Conservation (phyloP, 73 alveolate genomes). For the Stentor roeselii region DNA sequence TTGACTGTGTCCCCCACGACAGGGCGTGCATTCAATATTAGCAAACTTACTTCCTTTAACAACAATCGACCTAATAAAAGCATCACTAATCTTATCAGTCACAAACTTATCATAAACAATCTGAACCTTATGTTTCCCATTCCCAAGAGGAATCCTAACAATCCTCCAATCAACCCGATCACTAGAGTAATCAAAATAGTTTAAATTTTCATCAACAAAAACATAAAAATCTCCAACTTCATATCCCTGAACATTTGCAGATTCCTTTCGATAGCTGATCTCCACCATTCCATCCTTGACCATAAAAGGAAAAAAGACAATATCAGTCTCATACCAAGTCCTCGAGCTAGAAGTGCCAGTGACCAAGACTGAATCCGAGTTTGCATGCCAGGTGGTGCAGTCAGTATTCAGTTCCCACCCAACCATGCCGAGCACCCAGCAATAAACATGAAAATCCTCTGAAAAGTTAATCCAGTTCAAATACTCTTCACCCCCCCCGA, state of each 20-base stretch:
- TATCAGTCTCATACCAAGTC: not conserved
- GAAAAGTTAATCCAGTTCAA: not conserved
- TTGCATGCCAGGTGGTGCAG: not conserved
- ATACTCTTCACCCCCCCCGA: not conserved
- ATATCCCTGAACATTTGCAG: not conserved
- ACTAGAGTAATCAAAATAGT: not conserved
- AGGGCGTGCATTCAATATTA: not conserved
- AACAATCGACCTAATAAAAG: not conserved
- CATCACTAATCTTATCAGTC: not conserved
- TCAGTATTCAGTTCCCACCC: not conserved
- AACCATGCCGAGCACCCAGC: not conserved
- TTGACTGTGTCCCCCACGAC: not conserved
- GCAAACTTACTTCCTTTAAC: not conserved
- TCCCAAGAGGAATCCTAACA: not conserved
- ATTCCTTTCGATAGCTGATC: conserved; percentile 6
- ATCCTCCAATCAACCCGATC: not conserved
- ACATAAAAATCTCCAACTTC: not conserved
- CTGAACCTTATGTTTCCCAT: not conserved
- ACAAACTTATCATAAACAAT: not conserved
- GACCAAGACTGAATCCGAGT: not conserved
- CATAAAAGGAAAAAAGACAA: not conserved
- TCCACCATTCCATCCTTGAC: not conserved
- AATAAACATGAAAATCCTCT: not conserved
- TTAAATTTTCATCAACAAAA: not conserved
- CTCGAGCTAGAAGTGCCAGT: not conserved